Evolutionary conservation across 2,329 filamentous ascomycete species (phyloP).

Genomic region (Apiospora saccharicola): DNA sequence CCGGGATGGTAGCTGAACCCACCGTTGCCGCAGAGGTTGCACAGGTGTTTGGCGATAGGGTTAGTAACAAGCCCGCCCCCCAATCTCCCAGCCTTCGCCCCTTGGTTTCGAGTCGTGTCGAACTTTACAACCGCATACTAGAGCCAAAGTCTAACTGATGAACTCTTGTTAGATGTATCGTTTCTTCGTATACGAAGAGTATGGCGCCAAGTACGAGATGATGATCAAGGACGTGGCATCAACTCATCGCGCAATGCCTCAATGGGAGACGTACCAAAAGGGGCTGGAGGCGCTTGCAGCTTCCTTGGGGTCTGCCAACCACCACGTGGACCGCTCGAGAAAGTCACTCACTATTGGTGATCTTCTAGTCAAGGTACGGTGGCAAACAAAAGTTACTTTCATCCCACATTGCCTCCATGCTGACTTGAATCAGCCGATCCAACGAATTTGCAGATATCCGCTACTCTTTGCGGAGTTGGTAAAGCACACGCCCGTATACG

Average conservation of each 20-base stretch:
- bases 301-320: constrained; percentile 74
- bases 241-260: constrained; percentile 70
- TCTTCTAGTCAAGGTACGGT: constrained; percentile 82
- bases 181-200: constrained; percentile 91
- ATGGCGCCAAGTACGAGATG: constrained; percentile 86
- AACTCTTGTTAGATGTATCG: constrained; percentile 68
- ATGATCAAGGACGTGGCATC: constrained; percentile 80
- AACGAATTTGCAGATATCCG: constrained; percentile 90
- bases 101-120: not conserved
- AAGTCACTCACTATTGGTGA: constrained; percentile 86
- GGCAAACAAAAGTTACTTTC: not conserved
- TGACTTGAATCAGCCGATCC: constrained; percentile 72
- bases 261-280: constrained; percentile 82
- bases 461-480: constrained; percentile 85
- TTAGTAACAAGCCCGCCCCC: constrained; percentile 38
- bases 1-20: constrained; percentile 64
- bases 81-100: not conserved
- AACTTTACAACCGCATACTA: not conserved
- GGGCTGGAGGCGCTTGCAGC: constrained; percentile 85
- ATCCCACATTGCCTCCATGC: constrained; percentile 22
- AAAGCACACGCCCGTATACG: constrained; percentile 81
- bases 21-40: constrained; percentile 67
- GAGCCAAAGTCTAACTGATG: not conserved
- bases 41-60: constrained; percentile 66
- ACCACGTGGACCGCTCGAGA: constrained; percentile 66